Conservation (phyloP, 768 basidiomycete genomes). For the Trametes cubensis region DNA sequence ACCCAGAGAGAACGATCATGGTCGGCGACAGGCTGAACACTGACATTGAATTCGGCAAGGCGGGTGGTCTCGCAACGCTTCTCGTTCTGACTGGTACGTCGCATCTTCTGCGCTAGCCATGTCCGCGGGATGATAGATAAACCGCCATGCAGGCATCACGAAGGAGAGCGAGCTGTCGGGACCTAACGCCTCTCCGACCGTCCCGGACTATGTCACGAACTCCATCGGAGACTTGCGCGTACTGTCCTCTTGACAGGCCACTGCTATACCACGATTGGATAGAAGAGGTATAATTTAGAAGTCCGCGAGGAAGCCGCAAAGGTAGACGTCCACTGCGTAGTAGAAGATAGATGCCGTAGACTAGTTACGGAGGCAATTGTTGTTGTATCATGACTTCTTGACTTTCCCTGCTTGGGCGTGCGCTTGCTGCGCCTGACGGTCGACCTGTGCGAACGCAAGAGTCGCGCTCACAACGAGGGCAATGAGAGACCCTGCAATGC, state of each 20-base stretch:
- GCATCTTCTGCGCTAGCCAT: conserved; percentile 1
- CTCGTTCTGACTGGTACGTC: conserved; percentile 86
- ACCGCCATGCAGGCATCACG: conserved; percentile 64
- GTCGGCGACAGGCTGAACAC: conserved; percentile 94
- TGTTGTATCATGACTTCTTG: conserved; percentile 8
- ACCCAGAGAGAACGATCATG: conserved; percentile 89
- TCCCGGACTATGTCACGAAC: conserved; percentile 80
- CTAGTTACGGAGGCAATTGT: background rate
- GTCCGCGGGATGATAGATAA: conserved; percentile 5
- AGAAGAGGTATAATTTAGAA: conserved; percentile 4
- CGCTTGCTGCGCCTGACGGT: conserved; percentile 5
- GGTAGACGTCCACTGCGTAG: background rate
- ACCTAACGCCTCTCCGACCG: conserved; percentile 64
- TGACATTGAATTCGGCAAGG: conserved; percentile 91
- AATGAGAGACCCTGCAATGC: conserved; percentile 58
- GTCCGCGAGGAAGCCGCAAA: background rate
- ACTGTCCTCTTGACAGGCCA: conserved; percentile 12
- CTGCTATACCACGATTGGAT: background rate
- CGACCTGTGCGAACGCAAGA: conserved; percentile 32
- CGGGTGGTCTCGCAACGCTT: conserved; percentile 82
- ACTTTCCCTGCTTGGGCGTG: conserved; percentile 3
- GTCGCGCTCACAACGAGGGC: conserved; percentile 51
- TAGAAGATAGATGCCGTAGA: conserved; percentile 15
- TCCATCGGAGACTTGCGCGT: conserved; percentile 80
- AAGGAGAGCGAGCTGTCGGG: conserved; percentile 72